Base-by-base conservation (phyloP, 1,284 basidiomycete genomes). In the Apiotrichum gracile region DNA sequence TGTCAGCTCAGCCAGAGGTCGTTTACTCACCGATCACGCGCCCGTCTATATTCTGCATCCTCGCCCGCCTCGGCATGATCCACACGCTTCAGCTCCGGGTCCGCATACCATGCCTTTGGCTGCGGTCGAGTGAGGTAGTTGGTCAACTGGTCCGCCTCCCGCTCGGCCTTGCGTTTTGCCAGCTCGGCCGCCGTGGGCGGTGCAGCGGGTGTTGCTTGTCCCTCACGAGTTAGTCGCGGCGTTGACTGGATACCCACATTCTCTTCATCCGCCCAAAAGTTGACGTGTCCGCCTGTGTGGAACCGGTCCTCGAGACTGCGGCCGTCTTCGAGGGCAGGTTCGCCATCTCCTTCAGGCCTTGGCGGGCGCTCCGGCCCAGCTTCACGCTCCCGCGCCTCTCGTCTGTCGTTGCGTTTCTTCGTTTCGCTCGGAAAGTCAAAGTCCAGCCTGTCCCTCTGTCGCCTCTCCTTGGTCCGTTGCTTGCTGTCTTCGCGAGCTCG, bases 71-170 rank as follows among this genome's bases (percentile, higher is more conserved):
- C 72, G 34, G 60, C 64, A 31, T 77, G 73, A 29, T 76, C 73
- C 21, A 65, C 61, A 13, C 66, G 62, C 48, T 65, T 65, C 31
- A 77, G 56, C 8, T 72, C 67, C 16, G 57, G 57, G 55, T 76
- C 70, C 3, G 68, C 63, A 49, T 76, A 77, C 75, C 75, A 77
- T 5, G 75, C 74, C 52, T 72, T 72, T 4, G 72, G 61, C 12
- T 73, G 72, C 1, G 75, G 73, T 33, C 75, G 64, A 33, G 61
- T 56, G 40, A 77, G 69, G 58, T 75, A 77, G 67, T 76, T 70
- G 1, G 75, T 77, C 37, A 72, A 67, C 25, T 69, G 66, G 47
- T 75, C 74, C 9, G 65, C 66, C 29, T 66, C 64, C 49, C 74
- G 68, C 33, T 65, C 57, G 2, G 66, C 70, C 40, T 70, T 69